Percentiles rank a stretch among this genome's conserved stretches.
phyloP scores from a whole-genome alignment of 352 stramenopile species.

The Peronospora belbahrii region DNA sequence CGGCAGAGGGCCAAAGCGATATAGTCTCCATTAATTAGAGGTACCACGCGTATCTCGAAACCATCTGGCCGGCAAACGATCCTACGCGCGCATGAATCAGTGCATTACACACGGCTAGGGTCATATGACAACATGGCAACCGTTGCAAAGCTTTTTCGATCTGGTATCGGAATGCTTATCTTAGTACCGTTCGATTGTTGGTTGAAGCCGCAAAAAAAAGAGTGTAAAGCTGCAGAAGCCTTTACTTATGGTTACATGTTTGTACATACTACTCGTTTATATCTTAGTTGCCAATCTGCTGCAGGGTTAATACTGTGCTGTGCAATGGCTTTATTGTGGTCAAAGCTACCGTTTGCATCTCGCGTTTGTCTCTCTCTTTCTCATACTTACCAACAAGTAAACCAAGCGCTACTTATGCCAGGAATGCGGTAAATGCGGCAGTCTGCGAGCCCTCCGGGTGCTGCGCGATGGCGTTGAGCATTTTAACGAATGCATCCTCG shows the following conservation, averaged over 20 bases:
- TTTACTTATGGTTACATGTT: slow-evolving; percentile 17
- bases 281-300: slow-evolving; percentile 11
- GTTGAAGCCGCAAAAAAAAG: slow-evolving; percentile 1
- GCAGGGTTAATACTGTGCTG: not conserved
- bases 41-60: slow-evolving; percentile 15
- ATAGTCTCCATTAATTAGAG: slow-evolving; percentile 2
- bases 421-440: slow-evolving; percentile 36
- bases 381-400: slow-evolving; percentile 15
- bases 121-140: too few species aligned
- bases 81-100: slow-evolving; percentile 5
- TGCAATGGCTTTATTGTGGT: not conserved
- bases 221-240: too few species aligned
- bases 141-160: slow-evolving; percentile 1
- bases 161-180: too few species aligned
- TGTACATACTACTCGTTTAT: slow-evolving; percentile 18
- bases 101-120: slow-evolving; percentile 14
- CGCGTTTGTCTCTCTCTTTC: slow-evolving; percentile 4
- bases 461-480: slow-evolving; percentile 54
- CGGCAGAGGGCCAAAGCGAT: not conserved
- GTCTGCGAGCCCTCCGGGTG: slow-evolving; percentile 40
- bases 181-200: not conserved
- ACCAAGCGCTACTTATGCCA: slow-evolving; percentile 21
- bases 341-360: not conserved
- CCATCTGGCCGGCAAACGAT: slow-evolving; percentile 6
- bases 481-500: slow-evolving; percentile 45